Evolutionary conservation across 495 filamentous ascomycete species (phyloP), one percentile per base, ranked within the genome.

Genomic region (Hamigera avellanea): DNA sequence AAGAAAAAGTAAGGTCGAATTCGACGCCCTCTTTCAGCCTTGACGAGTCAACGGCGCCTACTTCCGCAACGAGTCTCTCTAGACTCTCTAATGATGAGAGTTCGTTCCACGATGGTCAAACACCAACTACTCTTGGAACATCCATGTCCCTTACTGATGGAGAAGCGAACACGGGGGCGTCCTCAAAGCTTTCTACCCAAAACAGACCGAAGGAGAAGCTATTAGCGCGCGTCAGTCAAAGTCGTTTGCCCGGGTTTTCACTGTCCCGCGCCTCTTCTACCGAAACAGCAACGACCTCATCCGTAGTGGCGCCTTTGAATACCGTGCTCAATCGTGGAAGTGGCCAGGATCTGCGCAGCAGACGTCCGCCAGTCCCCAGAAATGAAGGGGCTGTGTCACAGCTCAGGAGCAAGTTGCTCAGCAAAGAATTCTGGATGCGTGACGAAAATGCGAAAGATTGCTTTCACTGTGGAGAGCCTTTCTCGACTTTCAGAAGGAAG

Each of bases 361-460:
- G 42, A 34, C 57, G 44, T 10, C 47, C 36, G 14, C 51, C 42
- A 18, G 36, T 17, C 36, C 21, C 28, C 21, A 50, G 41, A 25
- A 40, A 42, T 18, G 56, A 61, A 33, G 47, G 53, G 28, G 53
- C 52, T 19, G 39, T 58, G 19, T 54, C 54, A 10, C 56, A 85
- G 49, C 73, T 86, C 59, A 70, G 80, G 39, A 88, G 83, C 48
- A 85, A 82, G 53, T 72, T 95, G 21, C 64, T 96, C 10, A 94
- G 81, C 46, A 89, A 83, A 53, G 86, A 95, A 36, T 96, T 93
- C 52, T 99, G 93, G 93, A 99, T 99, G 93, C 82, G 83, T 31
- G 93, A 99, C 59, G 93, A 96, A 50, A 94, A 93, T 51, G 89
- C 87, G 31, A 96, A 89, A 58, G 89, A 95, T 45, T 99, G 93